Base-by-base conservation (phyloP, 2,329 filamentous ascomycete genomes). In the Ophiocordyceps australis region DNA sequence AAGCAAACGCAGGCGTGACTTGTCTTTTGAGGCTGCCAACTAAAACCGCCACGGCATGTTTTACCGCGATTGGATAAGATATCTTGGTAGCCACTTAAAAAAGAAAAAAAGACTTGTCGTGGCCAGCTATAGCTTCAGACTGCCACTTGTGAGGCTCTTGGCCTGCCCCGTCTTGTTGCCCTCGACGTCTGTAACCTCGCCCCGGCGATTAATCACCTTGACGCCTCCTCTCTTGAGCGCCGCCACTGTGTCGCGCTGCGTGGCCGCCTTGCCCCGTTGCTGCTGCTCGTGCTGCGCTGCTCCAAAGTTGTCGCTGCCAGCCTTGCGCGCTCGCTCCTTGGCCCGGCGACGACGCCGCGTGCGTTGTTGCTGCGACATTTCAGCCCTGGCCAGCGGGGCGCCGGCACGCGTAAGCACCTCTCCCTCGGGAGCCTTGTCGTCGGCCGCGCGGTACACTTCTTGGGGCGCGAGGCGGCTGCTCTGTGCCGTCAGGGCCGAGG, bases 351-450 rank as follows among this genome's bases (percentile, higher is more conserved):
- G 65, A 33, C 74, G 61, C 32, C 81, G 65, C 28, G 71, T 49
- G 58, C 86, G 91, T 47, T 93, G 79, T 46, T 94, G 85, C 27
- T 82, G 66, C 19, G 64, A 74, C 73, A 95, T 77, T 53, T 98
- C 89, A 40, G 89, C 77, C 38, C 72, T 70, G 7, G 79, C 74
- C 22, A 92, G 53, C 2, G 82, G 77, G 39, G 80, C 57, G 14
- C 83, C 86, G 40, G 65, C 73, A 62, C 78, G 85, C 29, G 72
- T 62, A 18, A 85, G 65, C 20, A 93, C 59, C 47, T 93, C 83
- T 26, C 73, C 72, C 38, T 64, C 62, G 35, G 62, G 65, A 23
- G 57, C 57, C 10, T 54, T 71, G 32, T 74, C 72, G 32, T 74
- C 72, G 12, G 75, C 70, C n/a, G 81, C 72, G 40, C 71, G 73